Percentiles rank a stretch among this genome's conserved stretches.
These are phyloP conservation scores for Auriscalpium vulgare DNA, from an alignment of 768 basidiomycete species.

Conservation along the genomic window DNA sequence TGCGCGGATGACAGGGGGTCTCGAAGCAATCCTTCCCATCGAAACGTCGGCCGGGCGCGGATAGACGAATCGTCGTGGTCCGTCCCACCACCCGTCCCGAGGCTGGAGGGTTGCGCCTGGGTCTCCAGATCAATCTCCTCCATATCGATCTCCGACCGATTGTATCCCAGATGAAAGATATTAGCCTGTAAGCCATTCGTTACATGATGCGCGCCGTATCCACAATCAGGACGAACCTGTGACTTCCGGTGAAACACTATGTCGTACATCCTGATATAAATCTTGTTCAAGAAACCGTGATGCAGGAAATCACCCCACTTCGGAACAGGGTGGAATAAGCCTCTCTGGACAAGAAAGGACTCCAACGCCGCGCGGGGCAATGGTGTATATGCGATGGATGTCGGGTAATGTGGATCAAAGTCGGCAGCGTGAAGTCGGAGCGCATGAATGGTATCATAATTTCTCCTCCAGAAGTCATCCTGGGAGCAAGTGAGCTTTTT, in stretches of 20 bases:
- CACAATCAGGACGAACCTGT: slow-evolving; percentile 30
- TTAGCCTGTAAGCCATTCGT: slow-evolving; percentile 36
- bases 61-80: slow-evolving; percentile 60
- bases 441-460: slow-evolving; percentile 46
- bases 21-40: slow-evolving; percentile 62
- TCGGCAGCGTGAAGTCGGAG: slow-evolving; percentile 42
- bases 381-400: slow-evolving; percentile 67
- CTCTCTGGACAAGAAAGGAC: slow-evolving; percentile 53
- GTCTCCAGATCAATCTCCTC: slow-evolving; percentile 52
- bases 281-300: slow-evolving; percentile 60
- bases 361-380: slow-evolving; percentile 58
- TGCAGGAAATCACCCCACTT: slow-evolving; percentile 45
- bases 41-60: slow-evolving; percentile 51
- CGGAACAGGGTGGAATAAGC: slow-evolving; percentile 40
- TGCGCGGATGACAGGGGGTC: slow-evolving; percentile 38
- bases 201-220: neutral
- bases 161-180: slow-evolving; percentile 53
- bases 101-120: slow-evolving; percentile 40
- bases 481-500: slow-evolving; percentile 17
- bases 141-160: slow-evolving; percentile 47
- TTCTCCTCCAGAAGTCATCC: slow-evolving; percentile 75
- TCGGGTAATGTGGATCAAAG: slow-evolving; percentile 66
- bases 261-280: slow-evolving; percentile 67
- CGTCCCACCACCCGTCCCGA: slow-evolving; percentile 65
- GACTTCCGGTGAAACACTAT: slow-evolving; percentile 47